A percentile compares a stretch with the other conserved stretches of the same genome.
Evolutionary conservation across 805 yeast species (phyloP).

Genomic region (Kregervanrija delftensis): DNA sequence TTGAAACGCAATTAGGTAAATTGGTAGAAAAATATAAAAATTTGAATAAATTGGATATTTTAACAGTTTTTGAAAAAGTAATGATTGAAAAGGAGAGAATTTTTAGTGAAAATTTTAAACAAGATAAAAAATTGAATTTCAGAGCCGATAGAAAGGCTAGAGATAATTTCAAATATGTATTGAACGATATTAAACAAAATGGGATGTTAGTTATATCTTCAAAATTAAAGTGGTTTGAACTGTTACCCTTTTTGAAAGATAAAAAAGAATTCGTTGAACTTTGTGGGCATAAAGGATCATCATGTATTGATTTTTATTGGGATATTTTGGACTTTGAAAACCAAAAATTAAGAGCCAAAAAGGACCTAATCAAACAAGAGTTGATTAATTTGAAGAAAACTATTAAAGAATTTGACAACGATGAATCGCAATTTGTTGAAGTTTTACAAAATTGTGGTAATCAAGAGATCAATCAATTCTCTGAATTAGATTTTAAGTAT

Average conservation of each 20-base stretch:
- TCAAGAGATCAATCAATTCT: constrained; percentile 8
- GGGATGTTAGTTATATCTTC: constrained; percentile 33
- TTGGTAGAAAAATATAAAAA: constrained; percentile 41
- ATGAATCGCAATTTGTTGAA: constrained; percentile 7
- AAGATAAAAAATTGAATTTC: constrained; percentile 35
- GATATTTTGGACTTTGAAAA: constrained; percentile 62
- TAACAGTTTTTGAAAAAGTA: constrained; percentile 39
- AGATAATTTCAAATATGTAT: constrained; percentile 43
- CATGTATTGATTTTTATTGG: constrained; percentile 69
- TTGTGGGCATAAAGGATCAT: constrained; percentile 73
- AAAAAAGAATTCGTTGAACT: constrained; percentile 52
- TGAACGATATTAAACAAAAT: constrained; percentile 30
- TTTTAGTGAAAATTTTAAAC: constrained; percentile 23
- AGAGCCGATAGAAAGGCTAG: constrained; percentile 62
- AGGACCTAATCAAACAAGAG: constrained; percentile 50
- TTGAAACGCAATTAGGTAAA: not conserved
- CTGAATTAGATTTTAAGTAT: constrained; percentile 12
- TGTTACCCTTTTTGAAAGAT: constrained; percentile 43
- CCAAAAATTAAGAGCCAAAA: constrained; percentile 47
- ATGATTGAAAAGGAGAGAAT: constrained; percentile 21
- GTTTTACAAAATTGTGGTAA: constrained; percentile 6
- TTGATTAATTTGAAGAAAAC: constrained; percentile 24
- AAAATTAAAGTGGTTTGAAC: constrained; percentile 52
- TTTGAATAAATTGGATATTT: constrained; percentile 52
- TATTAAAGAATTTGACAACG: constrained; percentile 3